Conservation (phyloP, 1,284 basidiomycete genomes). For the Ceratobasidium sp. region DNA sequence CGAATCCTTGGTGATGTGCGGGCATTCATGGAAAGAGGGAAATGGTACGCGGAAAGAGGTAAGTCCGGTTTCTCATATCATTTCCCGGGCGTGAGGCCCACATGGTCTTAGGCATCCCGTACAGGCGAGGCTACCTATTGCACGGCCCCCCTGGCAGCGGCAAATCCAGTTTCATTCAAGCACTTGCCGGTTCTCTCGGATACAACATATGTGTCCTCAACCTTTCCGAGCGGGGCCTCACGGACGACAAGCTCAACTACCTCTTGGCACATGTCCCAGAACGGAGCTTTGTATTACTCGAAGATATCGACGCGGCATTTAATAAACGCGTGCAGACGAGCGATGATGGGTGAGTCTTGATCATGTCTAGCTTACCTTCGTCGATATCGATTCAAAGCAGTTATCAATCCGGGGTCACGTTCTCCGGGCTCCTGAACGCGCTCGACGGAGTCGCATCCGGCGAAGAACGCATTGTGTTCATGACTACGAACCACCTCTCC, state of each 20-base stretch:
- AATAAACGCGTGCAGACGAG: slow-evolving; percentile 88
- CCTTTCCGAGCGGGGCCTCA: slow-evolving; percentile 94
- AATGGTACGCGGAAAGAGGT: slow-evolving; percentile 99
- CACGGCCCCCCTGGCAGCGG: slow-evolving; percentile 98
- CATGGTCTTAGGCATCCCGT: slow-evolving; percentile 86
- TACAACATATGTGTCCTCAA: slow-evolving; percentile 99
- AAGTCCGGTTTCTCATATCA: slow-evolving; percentile 51
- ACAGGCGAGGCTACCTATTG: slow-evolving; percentile 94
- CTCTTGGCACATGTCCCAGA: slow-evolving; percentile 94
- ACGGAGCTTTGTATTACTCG: slow-evolving; percentile 91
- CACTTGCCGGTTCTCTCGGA: slow-evolving; percentile 89
- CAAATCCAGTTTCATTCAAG: slow-evolving; percentile 99
- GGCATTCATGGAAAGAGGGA: slow-evolving; percentile 84
- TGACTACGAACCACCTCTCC: slow-evolving; percentile 96
- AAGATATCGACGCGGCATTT: slow-evolving; percentile 99
- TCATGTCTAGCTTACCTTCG: not conserved
- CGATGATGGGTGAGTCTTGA: slow-evolving; percentile 78
- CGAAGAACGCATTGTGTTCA: slow-evolving; percentile 97
- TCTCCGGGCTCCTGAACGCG: slow-evolving; percentile 97
- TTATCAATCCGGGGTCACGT: slow-evolving; percentile 94
- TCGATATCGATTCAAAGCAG: slow-evolving; percentile 58
- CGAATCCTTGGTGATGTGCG: slow-evolving; percentile 83
- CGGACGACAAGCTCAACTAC: slow-evolving; percentile 97
- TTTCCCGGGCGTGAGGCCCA: slow-evolving; percentile 18
- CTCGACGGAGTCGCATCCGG: slow-evolving; percentile 98